Evolutionary conservation across 129 eudicot genomes (phyloP).

Genomic region (Kitagawia praeruptora): DNA sequence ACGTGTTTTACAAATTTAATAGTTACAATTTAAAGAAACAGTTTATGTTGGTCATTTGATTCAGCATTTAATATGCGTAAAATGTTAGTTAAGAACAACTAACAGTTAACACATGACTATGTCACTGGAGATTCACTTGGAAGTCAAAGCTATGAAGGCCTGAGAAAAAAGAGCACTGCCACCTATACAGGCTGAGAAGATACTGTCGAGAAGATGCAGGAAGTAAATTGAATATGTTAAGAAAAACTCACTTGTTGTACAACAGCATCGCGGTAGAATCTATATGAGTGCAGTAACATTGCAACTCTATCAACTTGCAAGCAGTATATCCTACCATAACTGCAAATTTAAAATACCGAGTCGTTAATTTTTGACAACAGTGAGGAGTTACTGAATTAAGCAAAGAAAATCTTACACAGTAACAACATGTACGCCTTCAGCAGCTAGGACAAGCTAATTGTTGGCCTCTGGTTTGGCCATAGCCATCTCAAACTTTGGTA

Average conservation of each 20-base stretch:
- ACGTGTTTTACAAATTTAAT: background rate
- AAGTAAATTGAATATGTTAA: background rate
- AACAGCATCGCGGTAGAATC: constrained; percentile 97
- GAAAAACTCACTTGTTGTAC: constrained; percentile 62
- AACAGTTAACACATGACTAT: background rate
- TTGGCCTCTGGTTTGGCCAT: constrained; percentile 85
- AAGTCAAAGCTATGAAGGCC: background rate
- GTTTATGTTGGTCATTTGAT: background rate
- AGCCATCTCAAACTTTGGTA: constrained; percentile 94
- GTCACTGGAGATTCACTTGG: background rate
- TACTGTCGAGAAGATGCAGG: background rate
- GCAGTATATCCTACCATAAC: constrained; percentile 98
- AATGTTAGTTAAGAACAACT: background rate
- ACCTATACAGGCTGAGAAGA: background rate
- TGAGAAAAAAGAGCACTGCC: background rate
- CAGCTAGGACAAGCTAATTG: constrained; percentile 73
- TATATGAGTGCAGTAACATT: constrained; percentile 76
- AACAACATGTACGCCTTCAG: constrained; percentile 82
- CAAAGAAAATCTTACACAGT: constrained; percentile 58
- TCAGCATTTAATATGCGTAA: background rate
- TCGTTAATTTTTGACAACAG: background rate
- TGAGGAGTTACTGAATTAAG: constrained; percentile 2
- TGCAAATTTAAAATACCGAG: constrained; percentile 18
- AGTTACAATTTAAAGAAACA: background rate
- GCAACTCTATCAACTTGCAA: constrained; percentile 92